Percentiles rank a stretch among this genome's conserved stretches.
phyloP scores from a whole-genome alignment of 257 asterid genomes.

The Paraleonurus japonicus region DNA sequence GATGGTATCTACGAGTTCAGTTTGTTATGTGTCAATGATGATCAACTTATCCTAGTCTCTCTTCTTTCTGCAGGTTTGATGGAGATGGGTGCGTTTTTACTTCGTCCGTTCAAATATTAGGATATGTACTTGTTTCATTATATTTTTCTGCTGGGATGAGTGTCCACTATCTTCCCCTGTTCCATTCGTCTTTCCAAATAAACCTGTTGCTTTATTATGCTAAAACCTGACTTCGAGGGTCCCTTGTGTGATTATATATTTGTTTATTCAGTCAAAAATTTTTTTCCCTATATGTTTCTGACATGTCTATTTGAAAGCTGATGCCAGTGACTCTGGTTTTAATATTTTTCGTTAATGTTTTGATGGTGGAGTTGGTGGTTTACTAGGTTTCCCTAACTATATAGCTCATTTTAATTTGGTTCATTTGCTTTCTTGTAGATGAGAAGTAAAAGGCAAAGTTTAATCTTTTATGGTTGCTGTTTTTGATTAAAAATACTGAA shows the following conservation, averaged over 20 bases:
- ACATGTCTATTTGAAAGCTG: background rate
- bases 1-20: slow-evolving; percentile 7
- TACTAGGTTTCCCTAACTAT: background rate
- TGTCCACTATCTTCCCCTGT: slow-evolving; percentile 1
- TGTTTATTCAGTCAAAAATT: slow-evolving; percentile 10
- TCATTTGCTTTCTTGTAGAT: background rate
- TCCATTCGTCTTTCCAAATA: slow-evolving; percentile 3
- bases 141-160: slow-evolving; percentile 19
- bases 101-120: slow-evolving; percentile 24
- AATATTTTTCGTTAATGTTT: background rate
- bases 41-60: slow-evolving; percentile 26
- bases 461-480: background rate
- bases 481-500: background rate
- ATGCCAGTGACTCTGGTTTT: background rate
- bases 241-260: background rate
- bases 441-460: background rate
- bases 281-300: background rate
- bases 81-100: slow-evolving; percentile 89
- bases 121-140: slow-evolving; percentile 26
- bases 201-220: background rate
- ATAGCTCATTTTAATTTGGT: slow-evolving; percentile 7
- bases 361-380: background rate
- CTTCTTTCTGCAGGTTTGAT: slow-evolving; percentile 78
- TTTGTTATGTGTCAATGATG: slow-evolving; percentile 11
- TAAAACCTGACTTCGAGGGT: background rate